A percentile compares a stretch with the other conserved stretches of the same genome.
Evolutionary conservation across 768 basidiomycete genomes (phyloP).

Genomic region (Lactarius sanguifluus): DNA sequence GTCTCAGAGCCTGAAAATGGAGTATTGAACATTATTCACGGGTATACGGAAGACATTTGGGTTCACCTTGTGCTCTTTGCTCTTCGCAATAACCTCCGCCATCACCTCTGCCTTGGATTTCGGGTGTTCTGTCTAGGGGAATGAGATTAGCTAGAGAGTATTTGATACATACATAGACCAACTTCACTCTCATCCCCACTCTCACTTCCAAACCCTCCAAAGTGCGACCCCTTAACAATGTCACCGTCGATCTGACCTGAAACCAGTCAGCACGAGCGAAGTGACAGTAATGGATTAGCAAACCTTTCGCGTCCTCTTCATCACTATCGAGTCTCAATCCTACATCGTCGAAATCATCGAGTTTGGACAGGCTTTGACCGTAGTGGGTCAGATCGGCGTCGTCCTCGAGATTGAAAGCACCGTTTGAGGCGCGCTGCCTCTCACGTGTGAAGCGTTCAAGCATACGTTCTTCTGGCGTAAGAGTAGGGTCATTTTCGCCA

Average conservation of each 20-base stretch:
- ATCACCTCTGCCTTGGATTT: slow-evolving; percentile 96
- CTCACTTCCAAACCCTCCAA: slow-evolving; percentile 83
- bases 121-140: slow-evolving; percentile 69
- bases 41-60: neutral
- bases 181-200: slow-evolving; percentile 52
- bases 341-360: slow-evolving; percentile 81
- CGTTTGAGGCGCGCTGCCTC: slow-evolving; percentile 74
- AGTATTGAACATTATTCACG: neutral
- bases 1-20: slow-evolving; percentile 66
- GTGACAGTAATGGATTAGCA: neutral
- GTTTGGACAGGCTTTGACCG: slow-evolving; percentile 79
- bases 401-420: slow-evolving; percentile 87
- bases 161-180: slow-evolving; percentile 3
- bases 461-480: slow-evolving; percentile 97
- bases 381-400: slow-evolving; percentile 92
- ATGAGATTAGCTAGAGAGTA: slow-evolving; percentile 15
- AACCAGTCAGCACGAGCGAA: neutral
- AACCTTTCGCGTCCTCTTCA: slow-evolving; percentile 51
- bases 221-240: slow-evolving; percentile 69
- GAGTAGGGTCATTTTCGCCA: slow-evolving; percentile 89
- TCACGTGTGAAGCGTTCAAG: slow-evolving; percentile 94
- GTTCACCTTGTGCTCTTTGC: slow-evolving; percentile 88
- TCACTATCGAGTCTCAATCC: slow-evolving; percentile 59
- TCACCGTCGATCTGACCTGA: slow-evolving; percentile 67
- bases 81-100: slow-evolving; percentile 97